Evolutionary conservation across 164 flowering plant species (phyloP).

Genomic region (Tetracentron sinense): DNA sequence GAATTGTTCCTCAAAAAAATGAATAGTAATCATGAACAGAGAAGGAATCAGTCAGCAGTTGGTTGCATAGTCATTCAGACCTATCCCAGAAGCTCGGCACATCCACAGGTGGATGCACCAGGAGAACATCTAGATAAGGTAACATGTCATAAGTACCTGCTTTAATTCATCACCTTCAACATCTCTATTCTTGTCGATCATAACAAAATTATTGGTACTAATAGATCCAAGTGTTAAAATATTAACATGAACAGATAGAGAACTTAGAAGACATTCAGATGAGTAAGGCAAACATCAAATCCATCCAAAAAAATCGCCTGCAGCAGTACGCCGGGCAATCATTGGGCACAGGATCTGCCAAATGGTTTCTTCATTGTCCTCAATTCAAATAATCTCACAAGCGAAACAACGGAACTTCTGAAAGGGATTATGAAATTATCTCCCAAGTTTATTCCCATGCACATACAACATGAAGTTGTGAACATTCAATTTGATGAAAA

Average conservation of each 20-base stretch:
- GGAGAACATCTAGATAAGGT: slow-evolving; percentile 43
- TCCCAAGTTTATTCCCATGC: too few relatives aligned
- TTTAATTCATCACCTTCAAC: slow-evolving; percentile 53
- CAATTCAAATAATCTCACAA: too few relatives aligned
- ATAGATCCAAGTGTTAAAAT: not conserved
- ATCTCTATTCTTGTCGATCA: slow-evolving; percentile 30
- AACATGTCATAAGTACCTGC: slow-evolving; percentile 70
- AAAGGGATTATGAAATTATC: too few relatives aligned
- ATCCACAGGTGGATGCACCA: slow-evolving; percentile 44
- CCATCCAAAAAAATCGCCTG: slow-evolving; percentile 20
- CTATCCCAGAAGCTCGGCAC: slow-evolving; percentile 44
- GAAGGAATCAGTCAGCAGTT: slow-evolving; percentile 53
- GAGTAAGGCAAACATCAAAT: slow-evolving; percentile 30
- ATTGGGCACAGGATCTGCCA: slow-evolving; percentile 14
- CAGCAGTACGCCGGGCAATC: slow-evolving; percentile 25
- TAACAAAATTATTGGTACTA: too few relatives aligned
- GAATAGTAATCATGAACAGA: slow-evolving; percentile 26
- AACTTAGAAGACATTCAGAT: slow-evolving; percentile 20
- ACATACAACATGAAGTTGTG: too few relatives aligned
- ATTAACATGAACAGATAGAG: not conserved
- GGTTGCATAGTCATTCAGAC: slow-evolving; percentile 42
- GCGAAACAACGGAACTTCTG: too few relatives aligned
- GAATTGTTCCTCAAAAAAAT: too few relatives aligned
- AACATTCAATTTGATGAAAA: too few relatives aligned
- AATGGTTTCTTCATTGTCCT: slow-evolving; percentile 22